These are phyloP conservation scores for Podochytrium sp. DNA, from an alignment of 192 early-diverging fungal genomes.

Conservation along the genomic window DNA sequence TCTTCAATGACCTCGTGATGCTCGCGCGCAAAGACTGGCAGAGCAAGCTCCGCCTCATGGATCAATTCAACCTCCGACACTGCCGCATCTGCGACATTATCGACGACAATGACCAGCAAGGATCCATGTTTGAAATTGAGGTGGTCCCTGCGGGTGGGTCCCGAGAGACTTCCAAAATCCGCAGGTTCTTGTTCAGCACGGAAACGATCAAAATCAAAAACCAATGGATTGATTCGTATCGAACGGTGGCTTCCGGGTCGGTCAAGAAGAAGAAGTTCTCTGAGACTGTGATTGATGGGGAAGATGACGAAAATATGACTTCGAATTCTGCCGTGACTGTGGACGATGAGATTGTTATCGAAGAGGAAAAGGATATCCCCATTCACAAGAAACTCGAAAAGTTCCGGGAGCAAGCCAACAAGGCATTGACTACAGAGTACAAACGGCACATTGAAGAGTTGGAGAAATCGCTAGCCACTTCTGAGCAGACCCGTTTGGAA, in stretches of 20 bases:
- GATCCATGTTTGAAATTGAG: constrained; percentile 45
- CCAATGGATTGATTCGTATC: constrained; percentile 56
- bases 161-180: constrained; percentile 11
- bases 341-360: constrained; percentile 5
- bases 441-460: constrained; percentile 14
- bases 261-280: constrained; percentile 46
- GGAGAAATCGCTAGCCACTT: background rate
- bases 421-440: constrained; percentile 25
- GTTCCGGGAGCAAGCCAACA: constrained; percentile 28
- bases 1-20: constrained; percentile 60
- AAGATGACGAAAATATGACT: constrained; percentile 38
- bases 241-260: constrained; percentile 26
- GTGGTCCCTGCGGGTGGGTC: constrained; percentile 28
- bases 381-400: constrained; percentile 23
- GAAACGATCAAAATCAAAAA: constrained; percentile 38
- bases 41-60: constrained; percentile 52
- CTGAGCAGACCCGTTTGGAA: background rate
- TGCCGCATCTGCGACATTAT: constrained; percentile 51
- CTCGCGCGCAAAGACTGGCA: constrained; percentile 56
- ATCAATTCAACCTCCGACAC: constrained; percentile 47
- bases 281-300: constrained; percentile 30
- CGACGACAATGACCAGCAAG: constrained; percentile 28
- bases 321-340: background rate
- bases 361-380: background rate
- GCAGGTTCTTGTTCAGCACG: constrained; percentile 46